Evolutionary conservation across 129 eudicot species (phyloP), one percentile per base, ranked within the genome.

Genomic region (Gnaphalium uliginosum): DNA sequence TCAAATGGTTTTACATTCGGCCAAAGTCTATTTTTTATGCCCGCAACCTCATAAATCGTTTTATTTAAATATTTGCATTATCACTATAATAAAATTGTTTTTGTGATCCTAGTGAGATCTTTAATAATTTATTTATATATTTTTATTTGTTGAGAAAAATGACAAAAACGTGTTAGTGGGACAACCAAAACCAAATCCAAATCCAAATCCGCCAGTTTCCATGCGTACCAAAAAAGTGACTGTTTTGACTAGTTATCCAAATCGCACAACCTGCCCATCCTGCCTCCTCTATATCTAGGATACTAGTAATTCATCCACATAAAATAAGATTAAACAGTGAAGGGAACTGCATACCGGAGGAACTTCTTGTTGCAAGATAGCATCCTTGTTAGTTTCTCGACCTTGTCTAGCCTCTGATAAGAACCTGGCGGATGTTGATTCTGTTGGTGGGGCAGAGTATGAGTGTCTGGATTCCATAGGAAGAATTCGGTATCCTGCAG

Each of bases 391-490:
- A 48, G 29, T 75, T 74, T 87, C 92, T 79, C 61, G 80, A 39
- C 72, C 88, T 63, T 78, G 84, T 79, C 73, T 83, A 75, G 66
- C 78, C 70, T 89, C 89, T 21, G 83, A 75, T 35, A 84, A 76
- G 75, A 75, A 86, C 23, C 79, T 89, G 5, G 76, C 83, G 22
- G 90, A 83, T 69, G 89, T 82, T 67, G 67, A 78, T 78, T 89
- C 97, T 59, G 89, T 35, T 4, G 70, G 87, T 66, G 85, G 72
- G 46, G 46, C 2, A 78, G 93, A 83, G 77, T 78, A 84, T 35
- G 95, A 88, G 61, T 66, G 75, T 81, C 96, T 87, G 73, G 93
- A 78, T 78, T 92, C 97, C 68, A 53, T 15, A 25, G 72, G 89
- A 70, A 77, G 73, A 82, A 80, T 81, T 29, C 26, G 72, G 54